Percentiles rank a stretch among this genome's conserved stretches.
phyloP scores from a whole-genome alignment of 352 stramenopile species.

The Phytophthora pluvialis region DNA sequence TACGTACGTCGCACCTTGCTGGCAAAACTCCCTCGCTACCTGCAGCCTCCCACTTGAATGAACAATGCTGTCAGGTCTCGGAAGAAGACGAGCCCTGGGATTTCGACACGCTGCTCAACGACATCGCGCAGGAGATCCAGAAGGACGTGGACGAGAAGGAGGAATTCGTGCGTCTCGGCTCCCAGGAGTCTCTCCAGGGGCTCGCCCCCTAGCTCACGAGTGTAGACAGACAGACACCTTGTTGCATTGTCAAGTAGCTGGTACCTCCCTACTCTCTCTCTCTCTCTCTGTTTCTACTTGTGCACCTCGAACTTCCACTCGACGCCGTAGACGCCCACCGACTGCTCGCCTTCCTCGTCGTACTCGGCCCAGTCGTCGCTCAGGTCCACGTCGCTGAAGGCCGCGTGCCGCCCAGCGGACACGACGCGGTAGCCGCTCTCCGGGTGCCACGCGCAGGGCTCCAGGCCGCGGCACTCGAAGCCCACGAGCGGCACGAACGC shows the following conservation, averaged over 20 bases:
- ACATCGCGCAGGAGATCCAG: conserved; percentile 83
- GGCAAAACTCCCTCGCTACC: too few species aligned
- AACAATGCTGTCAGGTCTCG: conserved; percentile 42
- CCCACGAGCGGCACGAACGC: conserved; percentile 83
- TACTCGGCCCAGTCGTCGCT: conserved; percentile 89
- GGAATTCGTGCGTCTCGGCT: conserved; percentile 51
- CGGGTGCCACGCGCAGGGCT: conserved; percentile 82
- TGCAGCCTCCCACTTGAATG: not conserved
- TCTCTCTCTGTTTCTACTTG: conserved; percentile 51
- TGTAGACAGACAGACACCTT: not conserved
- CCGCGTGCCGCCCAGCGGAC: conserved; percentile 57
- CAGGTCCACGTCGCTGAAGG: conserved; percentile 85
- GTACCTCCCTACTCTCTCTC: too few species aligned
- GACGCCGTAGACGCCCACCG: conserved; percentile 77
- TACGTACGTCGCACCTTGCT: conserved; percentile 25
- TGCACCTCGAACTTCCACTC: conserved; percentile 86
- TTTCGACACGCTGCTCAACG: conserved; percentile 79
- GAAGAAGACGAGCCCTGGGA: conserved; percentile 78
- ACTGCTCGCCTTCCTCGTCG: conserved; percentile 80
- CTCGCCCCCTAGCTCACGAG: conserved; percentile 12
- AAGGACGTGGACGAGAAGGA: conserved; percentile 83
- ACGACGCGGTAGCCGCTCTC: conserved; percentile 80
- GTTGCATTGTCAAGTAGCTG: not conserved
- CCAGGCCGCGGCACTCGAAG: conserved; percentile 88
- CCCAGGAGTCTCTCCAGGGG: conserved; percentile 30